Conservation (phyloP, 352 stramenopile species). For the Phytopythium sindhum region DNA sequence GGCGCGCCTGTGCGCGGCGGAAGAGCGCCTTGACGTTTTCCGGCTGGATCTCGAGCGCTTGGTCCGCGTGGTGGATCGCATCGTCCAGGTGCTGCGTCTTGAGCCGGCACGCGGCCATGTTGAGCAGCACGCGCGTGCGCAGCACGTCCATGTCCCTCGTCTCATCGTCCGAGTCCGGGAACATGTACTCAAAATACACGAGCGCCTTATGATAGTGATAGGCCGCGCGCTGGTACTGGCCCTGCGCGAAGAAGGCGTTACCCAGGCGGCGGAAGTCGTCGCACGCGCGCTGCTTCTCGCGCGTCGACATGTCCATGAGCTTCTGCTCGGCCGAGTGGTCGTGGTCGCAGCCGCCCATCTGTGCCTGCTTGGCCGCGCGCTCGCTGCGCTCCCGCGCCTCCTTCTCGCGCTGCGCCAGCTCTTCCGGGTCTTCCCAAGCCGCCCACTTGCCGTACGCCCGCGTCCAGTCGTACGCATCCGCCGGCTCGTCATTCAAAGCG, state of each 20-base stretch:
- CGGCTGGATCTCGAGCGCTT: constrained; percentile 55
- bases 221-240: constrained; percentile 74
- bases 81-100: constrained; percentile 76
- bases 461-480: constrained; percentile 63
- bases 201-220: constrained; percentile 83
- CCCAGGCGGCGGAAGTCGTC: constrained; percentile 67
- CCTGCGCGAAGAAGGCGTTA: constrained; percentile 75
- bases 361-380: constrained; percentile 31
- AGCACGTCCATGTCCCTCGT: constrained; percentile 42
- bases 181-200: constrained; percentile 88
- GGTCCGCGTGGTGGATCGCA: constrained; percentile 53
- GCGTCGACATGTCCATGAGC: constrained; percentile 83
- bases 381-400: constrained; percentile 59
- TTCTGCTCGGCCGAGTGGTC: constrained; percentile 87
- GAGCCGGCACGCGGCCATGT: constrained; percentile 69
- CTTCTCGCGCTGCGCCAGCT: constrained; percentile 64
- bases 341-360: constrained; percentile 67
- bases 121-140: constrained; percentile 63
- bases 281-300: constrained; percentile 54
- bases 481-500: background rate
- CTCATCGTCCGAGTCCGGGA: constrained; percentile 61
- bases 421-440: constrained; percentile 75
- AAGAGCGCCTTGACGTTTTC: constrained; percentile 67
- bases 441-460: constrained; percentile 77
- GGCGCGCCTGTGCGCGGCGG: constrained; percentile 56